Conservation (phyloP, 2,329 filamentous ascomycete species). For the Diaporthe vaccinii region DNA sequence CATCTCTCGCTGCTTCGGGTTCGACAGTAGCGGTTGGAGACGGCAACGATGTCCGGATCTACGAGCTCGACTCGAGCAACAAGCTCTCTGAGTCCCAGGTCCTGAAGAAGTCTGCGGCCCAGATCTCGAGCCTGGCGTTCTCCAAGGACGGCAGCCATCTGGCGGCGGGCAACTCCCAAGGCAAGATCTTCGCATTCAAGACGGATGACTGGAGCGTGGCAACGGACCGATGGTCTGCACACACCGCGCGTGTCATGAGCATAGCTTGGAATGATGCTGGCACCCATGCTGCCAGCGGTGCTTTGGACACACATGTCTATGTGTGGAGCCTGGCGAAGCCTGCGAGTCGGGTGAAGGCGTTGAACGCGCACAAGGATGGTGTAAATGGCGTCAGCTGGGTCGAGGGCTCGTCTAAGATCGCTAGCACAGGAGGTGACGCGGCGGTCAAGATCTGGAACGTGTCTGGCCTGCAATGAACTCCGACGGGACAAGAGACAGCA, state of each 20-base stretch:
- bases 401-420: constrained; percentile 73
- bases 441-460: constrained; percentile 91
- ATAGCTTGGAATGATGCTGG: constrained; percentile 83
- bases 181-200: constrained; percentile 89
- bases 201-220: constrained; percentile 76
- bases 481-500: background rate
- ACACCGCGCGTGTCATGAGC: constrained; percentile 69
- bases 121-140: constrained; percentile 86
- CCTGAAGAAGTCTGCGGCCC: constrained; percentile 77
- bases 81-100: constrained; percentile 67
- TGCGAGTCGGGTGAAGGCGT: constrained; percentile 84
- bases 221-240: constrained; percentile 79
- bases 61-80: constrained; percentile 71
- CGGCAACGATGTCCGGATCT: constrained; percentile 80
- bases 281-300: constrained; percentile 85
- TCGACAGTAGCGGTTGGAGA: constrained; percentile 81
- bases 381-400: constrained; percentile 89
- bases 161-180: constrained; percentile 84
- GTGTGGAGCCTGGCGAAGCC: constrained; percentile 91
- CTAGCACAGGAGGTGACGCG: constrained; percentile 88
- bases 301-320: constrained; percentile 90
- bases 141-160: constrained; percentile 82
- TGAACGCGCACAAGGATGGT: constrained; percentile 96
- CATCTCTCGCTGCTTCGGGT: constrained; percentile 78
- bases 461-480: constrained; percentile 62